These are phyloP conservation scores for Marasmius tenuissimus DNA, from an alignment of 1,284 basidiomycete genomes.

Conservation along the genomic window DNA sequence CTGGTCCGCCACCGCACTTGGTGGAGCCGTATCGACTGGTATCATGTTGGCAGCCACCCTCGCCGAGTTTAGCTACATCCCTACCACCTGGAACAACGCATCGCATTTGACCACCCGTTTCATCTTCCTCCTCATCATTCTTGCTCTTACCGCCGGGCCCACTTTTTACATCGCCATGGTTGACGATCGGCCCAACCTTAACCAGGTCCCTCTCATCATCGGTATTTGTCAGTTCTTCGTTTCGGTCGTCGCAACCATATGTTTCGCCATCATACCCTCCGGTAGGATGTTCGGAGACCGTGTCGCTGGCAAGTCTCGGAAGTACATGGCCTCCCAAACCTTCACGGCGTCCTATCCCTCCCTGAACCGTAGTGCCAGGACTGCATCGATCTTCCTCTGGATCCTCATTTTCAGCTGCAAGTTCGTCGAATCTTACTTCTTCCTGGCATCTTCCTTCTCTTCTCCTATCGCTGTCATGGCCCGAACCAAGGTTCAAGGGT, in stretches of 20 bases:
- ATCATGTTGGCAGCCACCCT: conserved; percentile 93
- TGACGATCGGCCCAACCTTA: conserved; percentile 53
- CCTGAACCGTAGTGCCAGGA: conserved; percentile 65
- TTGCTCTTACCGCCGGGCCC: conserved; percentile 85
- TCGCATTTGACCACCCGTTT: conserved; percentile 90
- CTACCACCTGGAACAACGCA: conserved; percentile 97
- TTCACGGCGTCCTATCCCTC: conserved; percentile 94
- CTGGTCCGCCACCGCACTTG: conserved; percentile 91
- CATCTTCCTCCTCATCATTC: conserved; percentile 82
- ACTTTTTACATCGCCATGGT: conserved; percentile 89
- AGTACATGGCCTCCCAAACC: conserved; percentile 95
- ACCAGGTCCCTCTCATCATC: conserved; percentile 77
- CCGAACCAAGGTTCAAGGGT: conserved; percentile 84
- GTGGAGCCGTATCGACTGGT: conserved; percentile 84
- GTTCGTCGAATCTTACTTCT: conserved; percentile 94
- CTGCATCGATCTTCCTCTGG: conserved; percentile 86
- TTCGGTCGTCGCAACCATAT: conserved; percentile 76
- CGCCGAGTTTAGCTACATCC: conserved; percentile 92
- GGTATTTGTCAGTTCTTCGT: conserved; percentile 89
- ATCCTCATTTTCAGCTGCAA: conserved; percentile 90
- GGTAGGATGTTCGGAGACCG: conserved; percentile 95
- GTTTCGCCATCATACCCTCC: conserved; percentile 86
- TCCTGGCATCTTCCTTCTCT: conserved; percentile 90
- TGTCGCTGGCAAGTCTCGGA: conserved; percentile 89
- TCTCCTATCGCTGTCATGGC: conserved; percentile 92